A percentile compares a stretch with the other conserved stretches of the same genome.
These are phyloP conservation scores for Ceratocystiopsis sp. DNA, from an alignment of 2,329 filamentous ascomycete species.

Conservation along the genomic window DNA sequence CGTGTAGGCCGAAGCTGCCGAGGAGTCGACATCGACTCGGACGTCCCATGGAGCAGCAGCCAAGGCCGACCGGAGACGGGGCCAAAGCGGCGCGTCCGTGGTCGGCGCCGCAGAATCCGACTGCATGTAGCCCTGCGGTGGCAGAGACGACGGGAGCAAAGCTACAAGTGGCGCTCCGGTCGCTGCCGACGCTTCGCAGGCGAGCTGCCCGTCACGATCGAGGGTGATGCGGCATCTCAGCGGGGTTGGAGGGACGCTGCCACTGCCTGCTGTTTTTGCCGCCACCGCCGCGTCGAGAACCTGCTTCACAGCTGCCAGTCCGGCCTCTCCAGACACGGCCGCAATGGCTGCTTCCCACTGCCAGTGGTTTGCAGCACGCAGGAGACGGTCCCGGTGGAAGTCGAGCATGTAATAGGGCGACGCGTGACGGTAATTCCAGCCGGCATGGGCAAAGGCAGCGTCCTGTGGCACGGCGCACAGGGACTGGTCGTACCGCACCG, in stretches of 20 bases:
- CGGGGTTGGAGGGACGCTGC: slow-evolving; percentile 13
- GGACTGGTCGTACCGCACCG: slow-evolving; percentile 51
- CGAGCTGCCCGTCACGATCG: slow-evolving; percentile 27
- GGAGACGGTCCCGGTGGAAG: slow-evolving; percentile 61
- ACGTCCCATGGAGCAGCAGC: slow-evolving; percentile 21
- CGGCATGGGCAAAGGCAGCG: slow-evolving; percentile 21
- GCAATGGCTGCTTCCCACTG: slow-evolving; percentile 31
- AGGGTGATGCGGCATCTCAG: slow-evolving; percentile 40
- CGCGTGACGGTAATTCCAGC: slow-evolving; percentile 32
- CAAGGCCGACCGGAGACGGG: slow-evolving; percentile 10
- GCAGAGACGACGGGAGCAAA: slow-evolving; percentile 40
- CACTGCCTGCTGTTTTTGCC: not conserved
- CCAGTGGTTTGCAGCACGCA: slow-evolving; percentile 43
- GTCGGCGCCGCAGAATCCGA: slow-evolving; percentile 1
- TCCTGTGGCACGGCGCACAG: slow-evolving; percentile 28
- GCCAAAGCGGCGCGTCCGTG: not conserved
- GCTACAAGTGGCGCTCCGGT: slow-evolving; percentile 27
- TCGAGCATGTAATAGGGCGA: slow-evolving; percentile 66
- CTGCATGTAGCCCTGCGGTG: slow-evolving; percentile 22
- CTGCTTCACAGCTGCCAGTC: slow-evolving; percentile 24
- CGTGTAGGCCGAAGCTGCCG: slow-evolving; percentile 45
- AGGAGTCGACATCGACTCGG: slow-evolving; percentile 25
- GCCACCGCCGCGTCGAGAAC: slow-evolving; percentile 10
- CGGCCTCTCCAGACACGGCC: slow-evolving; percentile 26
- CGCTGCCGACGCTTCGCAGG: slow-evolving; percentile 21